These are phyloP conservation scores for Linanthus parryae DNA, from an alignment of 148 eudicot species.

Conservation along the genomic window DNA sequence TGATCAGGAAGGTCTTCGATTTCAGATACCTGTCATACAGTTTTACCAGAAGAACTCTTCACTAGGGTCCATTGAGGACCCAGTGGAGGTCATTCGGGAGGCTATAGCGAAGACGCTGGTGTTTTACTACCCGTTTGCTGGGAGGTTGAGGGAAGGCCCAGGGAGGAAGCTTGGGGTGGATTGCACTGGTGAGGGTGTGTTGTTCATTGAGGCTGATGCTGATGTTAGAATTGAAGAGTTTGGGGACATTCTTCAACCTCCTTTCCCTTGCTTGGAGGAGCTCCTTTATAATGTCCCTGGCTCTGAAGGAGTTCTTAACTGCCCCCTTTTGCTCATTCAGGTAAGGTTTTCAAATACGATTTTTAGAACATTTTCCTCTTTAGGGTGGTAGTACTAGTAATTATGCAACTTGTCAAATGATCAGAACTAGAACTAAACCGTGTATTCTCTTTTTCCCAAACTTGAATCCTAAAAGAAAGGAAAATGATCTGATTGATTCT, in stretches of 20 bases:
- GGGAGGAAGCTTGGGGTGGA: slow-evolving; percentile 14
- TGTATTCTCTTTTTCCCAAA: not conserved
- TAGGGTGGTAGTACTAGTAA: no score
- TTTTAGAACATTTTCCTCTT: no score
- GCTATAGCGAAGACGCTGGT: slow-evolving; percentile 12
- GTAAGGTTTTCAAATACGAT: no score
- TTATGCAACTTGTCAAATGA: not conserved
- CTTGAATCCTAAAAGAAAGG: no score
- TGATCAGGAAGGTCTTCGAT: slow-evolving; percentile 16
- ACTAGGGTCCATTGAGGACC: not conserved
- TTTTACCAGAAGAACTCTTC: slow-evolving; percentile 4
- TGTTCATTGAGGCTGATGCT: slow-evolving; percentile 17
- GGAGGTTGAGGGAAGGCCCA: slow-evolving; percentile 4
- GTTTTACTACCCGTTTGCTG: slow-evolving; percentile 9
- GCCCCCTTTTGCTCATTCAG: slow-evolving; percentile 17
- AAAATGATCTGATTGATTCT: not conserved
- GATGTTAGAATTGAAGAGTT: slow-evolving; percentile 11
- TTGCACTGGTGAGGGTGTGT: slow-evolving; percentile 14
- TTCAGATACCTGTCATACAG: slow-evolving; percentile 16
- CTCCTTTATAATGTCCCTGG: slow-evolving; percentile 15
- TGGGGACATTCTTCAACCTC: slow-evolving; percentile 19
- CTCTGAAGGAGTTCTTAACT: slow-evolving; percentile 6
- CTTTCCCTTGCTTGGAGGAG: slow-evolving; percentile 18
- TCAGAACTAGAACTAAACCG: not conserved
- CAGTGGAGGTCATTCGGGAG: slow-evolving; percentile 14